Base-by-base conservation (phyloP, 1,284 basidiomycete species). In the Neotropicomus parvogracilis region DNA sequence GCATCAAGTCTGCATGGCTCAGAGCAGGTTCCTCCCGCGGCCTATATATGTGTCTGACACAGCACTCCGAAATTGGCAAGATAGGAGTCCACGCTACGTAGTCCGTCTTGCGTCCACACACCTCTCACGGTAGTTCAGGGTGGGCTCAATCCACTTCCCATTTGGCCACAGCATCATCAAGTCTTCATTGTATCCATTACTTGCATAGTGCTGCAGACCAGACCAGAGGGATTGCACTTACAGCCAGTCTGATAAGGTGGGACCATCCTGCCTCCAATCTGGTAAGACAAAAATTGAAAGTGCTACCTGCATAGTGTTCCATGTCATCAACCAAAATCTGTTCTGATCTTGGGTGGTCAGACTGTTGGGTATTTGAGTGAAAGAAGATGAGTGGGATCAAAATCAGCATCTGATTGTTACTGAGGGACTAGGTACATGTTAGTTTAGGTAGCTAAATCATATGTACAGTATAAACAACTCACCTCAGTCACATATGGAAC, bases 251-350 rank as follows among this genome's bases (percentile, higher is more conserved):
- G 65, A 94, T 87, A 70, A 91, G 94, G 66, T 94, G 90, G 0
- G 85, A 82, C 6, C 93, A 60, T 13, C 73, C 74, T 1, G 70
- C 61, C 45, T 86, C 73, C 40, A 91, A 72, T 5, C 75, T 73
- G 13, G 74, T 74, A n/a, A 92, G 70, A 3, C 81, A 80, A 60
- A 77, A 88, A 55, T 85, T 86, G 40, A 86, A 71, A 6, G 75
- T 80, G 3, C 70, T 60, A 5, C 91, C 88, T 16, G 73, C 64
- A 60, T 85, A 91, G 49, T 85, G 75, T 60, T 91, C 79, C 0
- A 95, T 91, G 57, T 94, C 92, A 62, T 95, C 89, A 8, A 95
- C 78, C 9, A 95, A 59, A 90, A 92, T 1, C 85, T 85, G 58
- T 87, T 81, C 85, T 85, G 92, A n/a, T 72, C 74, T 49, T 70